Base-by-base conservation (phyloP, 352 stramenopile species). In the Blastocystis sp. region DNA sequence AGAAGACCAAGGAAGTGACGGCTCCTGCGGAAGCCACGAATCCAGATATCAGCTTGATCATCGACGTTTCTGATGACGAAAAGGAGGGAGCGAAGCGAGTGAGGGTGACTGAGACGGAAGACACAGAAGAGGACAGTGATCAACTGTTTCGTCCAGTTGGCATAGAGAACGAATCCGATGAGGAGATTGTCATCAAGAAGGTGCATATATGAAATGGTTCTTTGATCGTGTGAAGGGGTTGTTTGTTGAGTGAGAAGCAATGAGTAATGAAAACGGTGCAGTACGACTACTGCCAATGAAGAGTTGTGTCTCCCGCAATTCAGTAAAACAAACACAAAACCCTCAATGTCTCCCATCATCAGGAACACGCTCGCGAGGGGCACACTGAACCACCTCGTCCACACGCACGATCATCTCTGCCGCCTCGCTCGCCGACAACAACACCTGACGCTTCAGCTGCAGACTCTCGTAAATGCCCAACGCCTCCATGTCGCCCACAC, bases 401-500 rank as follows among this genome's bases (percentile, higher is more conserved):
- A 34, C 28, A 34, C 28, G 28, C 28, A 34, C 28, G 28, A 34
- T 34, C 28, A 34, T 34, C 28, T 34, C 28, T 34, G 28, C 28
- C 28, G 28, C 28, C 28, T 34, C 28, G 28, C 28, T 34, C 28
- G 28, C 28, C 28, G 28, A 34, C 28, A 34, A 34, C 28, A 34
- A 34, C 28, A 34, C 28, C 28, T 34, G 28, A 34, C 28, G 28
- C 28, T 34, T 34, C 28, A 34, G 28, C 28, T 34, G 28, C 28
- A 34, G 28, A 34, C 28, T 34, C 28, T 34, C 28, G 28, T 34
- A 34, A 34, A 34, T 34, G 28, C 28, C 28, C 28, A 34, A 34
- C 28, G 94, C 92, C 38, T 95, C 92, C 96, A 99, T 99, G 91
- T 98, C 94, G n/a, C 93, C 96, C 89, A 99, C 93, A 38, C 91